Conservation (phyloP, 148 eudicot genomes). For the Fagopyrum tataricum region DNA sequence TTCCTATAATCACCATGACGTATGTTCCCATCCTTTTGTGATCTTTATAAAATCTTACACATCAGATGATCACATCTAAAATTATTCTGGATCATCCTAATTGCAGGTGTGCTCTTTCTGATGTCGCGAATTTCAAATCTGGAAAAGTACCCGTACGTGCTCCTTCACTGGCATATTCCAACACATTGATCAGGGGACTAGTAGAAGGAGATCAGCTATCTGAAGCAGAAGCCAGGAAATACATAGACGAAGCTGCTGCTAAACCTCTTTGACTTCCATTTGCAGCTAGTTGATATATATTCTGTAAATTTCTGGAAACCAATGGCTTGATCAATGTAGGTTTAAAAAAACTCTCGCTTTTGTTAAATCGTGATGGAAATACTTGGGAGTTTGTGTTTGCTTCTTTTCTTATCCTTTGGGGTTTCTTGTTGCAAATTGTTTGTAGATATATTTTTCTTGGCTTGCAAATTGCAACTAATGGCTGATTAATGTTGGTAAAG, state of each 20-base stretch:
- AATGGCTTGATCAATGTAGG: neutral
- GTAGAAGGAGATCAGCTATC: constrained; percentile 58
- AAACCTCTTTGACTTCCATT: constrained; percentile 42
- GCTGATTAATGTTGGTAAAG: neutral
- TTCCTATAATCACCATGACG: constrained; percentile 96
- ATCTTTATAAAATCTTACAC: neutral
- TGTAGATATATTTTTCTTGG: neutral
- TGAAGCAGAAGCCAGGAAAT: constrained; percentile 64
- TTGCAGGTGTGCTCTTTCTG: constrained; percentile 62
- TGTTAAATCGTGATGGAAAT: neutral
- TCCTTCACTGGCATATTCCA: constrained; percentile 53
- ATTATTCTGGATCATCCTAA: neutral
- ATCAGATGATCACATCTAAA: neutral
- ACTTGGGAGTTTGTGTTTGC: neutral
- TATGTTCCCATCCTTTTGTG: constrained; percentile 23
- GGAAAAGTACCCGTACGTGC: constrained; percentile 44
- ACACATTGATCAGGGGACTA: constrained; percentile 65
- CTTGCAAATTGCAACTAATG: neutral
- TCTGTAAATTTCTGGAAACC: neutral
- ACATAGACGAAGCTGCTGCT: constrained; percentile 56
- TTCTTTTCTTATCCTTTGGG: neutral
- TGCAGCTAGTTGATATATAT: neutral
- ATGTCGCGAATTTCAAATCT: constrained; percentile 47
- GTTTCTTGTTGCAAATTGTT: no score
- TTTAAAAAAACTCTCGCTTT: neutral